These are phyloP conservation scores for Calonectria ilicicola DNA, from an alignment of 2,329 filamentous ascomycete species.

Conservation along the genomic window DNA sequence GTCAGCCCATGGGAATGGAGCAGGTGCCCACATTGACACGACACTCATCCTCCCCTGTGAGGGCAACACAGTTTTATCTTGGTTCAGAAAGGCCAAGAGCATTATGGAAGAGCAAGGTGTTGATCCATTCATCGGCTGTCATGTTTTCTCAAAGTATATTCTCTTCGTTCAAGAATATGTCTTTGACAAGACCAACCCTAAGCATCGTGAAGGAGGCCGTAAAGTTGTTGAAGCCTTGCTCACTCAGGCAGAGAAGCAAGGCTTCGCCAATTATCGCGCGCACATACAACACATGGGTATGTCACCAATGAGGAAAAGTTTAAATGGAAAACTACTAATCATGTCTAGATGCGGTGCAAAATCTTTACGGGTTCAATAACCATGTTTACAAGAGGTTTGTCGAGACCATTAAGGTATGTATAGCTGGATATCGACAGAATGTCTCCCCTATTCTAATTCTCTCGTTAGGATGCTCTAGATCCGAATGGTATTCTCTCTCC, in stretches of 20 bases:
- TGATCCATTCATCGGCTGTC: conserved; percentile 19
- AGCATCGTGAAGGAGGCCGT: neutral
- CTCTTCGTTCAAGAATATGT: conserved; percentile 21
- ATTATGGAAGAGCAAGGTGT: neutral
- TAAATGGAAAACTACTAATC: too few relatives aligned
- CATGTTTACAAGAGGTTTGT: neutral
- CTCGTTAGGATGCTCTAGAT: neutral
- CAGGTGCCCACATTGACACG: neutral
- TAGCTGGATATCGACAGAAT: too few relatives aligned
- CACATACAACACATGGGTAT: neutral
- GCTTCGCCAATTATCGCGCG: neutral
- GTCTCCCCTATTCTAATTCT: neutral
- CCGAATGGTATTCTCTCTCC: neutral
- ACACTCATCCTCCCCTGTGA: neutral
- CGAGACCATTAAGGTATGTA: neutral
- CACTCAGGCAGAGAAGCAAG: neutral
- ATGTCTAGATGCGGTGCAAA: neutral
- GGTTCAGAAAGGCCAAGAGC: neutral
- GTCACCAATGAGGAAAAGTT: neutral
- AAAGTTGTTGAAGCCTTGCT: neutral
- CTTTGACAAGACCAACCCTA: conserved; percentile 18
- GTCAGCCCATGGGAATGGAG: neutral
- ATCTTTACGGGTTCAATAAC: neutral
- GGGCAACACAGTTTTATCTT: neutral
- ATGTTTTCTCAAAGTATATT: conserved; percentile 23